phyloP scores from a whole-genome alignment of 2,329 filamentous ascomycete species.

The Nemania sp. region DNA sequence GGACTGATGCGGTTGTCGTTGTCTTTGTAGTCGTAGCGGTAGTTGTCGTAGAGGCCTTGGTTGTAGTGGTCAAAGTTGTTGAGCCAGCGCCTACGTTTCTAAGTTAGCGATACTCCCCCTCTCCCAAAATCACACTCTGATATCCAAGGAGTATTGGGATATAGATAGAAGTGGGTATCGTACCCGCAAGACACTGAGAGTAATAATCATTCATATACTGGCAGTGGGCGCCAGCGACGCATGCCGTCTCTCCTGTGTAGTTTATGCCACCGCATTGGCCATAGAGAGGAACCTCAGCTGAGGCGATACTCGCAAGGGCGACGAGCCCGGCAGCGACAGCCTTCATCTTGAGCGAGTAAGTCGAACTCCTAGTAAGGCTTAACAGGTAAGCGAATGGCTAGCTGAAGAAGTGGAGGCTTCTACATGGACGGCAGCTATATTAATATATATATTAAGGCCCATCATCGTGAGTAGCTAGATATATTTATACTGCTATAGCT shows the following conservation, averaged over 20 bases:
- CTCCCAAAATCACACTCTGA: not conserved
- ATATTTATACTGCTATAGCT: constrained; percentile 13
- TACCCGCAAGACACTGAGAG: constrained; percentile 53
- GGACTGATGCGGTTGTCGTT: constrained; percentile 9
- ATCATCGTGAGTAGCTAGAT: not conserved
- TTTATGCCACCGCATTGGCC: constrained; percentile 54
- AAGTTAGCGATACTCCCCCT: constrained; percentile 6
- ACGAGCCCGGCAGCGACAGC: constrained; percentile 40
- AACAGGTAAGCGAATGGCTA: not conserved
- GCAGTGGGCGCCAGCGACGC: constrained; percentile 49
- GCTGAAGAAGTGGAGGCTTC: constrained; percentile 5
- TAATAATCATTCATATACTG: constrained; percentile 51
- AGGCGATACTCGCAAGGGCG: constrained; percentile 40
- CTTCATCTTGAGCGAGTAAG: constrained; percentile 42
- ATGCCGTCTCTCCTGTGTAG: constrained; percentile 51
- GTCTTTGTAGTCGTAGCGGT: constrained; percentile 12
- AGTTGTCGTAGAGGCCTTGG: constrained; percentile 15
- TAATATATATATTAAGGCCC: not conserved
- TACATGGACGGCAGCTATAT: not conserved
- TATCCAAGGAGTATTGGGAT: too few species aligned
- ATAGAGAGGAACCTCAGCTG: constrained; percentile 46
- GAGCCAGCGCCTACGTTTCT: constrained; percentile 18
- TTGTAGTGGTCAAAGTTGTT: constrained; percentile 39
- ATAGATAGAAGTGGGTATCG: not conserved
- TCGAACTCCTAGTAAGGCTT: constrained; percentile 3